These are phyloP conservation scores for Zelonia costaricensis DNA, from an alignment of 208 protist species.

Conservation along the genomic window DNA sequence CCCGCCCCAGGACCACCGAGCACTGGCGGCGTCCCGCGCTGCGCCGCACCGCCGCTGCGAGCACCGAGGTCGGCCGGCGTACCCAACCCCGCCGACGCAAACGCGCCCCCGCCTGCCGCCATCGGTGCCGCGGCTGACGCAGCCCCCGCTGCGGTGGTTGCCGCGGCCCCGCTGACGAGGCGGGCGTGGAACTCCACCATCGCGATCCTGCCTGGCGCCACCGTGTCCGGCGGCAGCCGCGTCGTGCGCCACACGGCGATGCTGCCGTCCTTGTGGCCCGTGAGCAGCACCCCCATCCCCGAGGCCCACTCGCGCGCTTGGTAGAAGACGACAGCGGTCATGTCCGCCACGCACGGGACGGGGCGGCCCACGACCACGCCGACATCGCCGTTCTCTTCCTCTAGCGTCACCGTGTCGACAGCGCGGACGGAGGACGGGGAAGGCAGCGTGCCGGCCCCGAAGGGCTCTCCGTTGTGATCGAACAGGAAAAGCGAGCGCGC, in stretches of 20 bases:
- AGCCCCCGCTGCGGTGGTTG: neutral
- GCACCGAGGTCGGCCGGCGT: too few species aligned
- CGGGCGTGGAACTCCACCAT: constrained; percentile 64
- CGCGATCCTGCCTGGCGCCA: constrained; percentile 57
- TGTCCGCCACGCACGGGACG: constrained; percentile 32
- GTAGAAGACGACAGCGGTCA: constrained; percentile 62
- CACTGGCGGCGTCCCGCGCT: too few species aligned
- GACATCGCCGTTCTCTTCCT: constrained; percentile 61
- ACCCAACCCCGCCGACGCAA: neutral
- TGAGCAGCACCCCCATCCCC: constrained; percentile 70
- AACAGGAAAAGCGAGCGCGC: constrained; percentile 68
- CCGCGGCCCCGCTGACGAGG: constrained; percentile 29
- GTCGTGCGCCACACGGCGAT: constrained; percentile 75
- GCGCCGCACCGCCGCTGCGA: too few species aligned
- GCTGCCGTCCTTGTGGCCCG: constrained; percentile 80
- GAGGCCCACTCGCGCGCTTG: constrained; percentile 77
- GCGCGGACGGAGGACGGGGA: constrained; percentile 8
- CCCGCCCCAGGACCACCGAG: neutral
- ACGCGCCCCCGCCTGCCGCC: too few species aligned
- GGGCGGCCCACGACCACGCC: constrained; percentile 42
- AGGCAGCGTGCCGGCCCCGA: constrained; percentile 54
- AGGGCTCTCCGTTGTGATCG: constrained; percentile 71
- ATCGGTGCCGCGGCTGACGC: neutral
- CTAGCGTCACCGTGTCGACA: constrained; percentile 30
- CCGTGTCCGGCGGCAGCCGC: constrained; percentile 67